Evolutionary conservation across 805 yeast genomes (phyloP).

Genomic region (Cyberlindnera euphorbiiphila): DNA sequence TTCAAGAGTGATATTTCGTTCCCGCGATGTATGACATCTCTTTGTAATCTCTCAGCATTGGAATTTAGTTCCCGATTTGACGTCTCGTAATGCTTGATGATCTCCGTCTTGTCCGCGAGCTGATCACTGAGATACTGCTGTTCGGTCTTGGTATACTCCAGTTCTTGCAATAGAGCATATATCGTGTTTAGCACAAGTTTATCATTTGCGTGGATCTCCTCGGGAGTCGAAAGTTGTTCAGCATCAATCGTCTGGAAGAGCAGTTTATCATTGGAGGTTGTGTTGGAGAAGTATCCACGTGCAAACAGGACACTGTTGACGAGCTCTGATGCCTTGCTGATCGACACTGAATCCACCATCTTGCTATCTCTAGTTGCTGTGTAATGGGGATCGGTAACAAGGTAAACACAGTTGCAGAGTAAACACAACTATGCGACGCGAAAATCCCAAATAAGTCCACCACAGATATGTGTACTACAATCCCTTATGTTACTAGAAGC

Average conservation of each 20-base stretch:
- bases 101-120: conserved; percentile 13
- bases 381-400: too few species aligned
- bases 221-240: not conserved
- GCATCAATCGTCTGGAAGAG: conserved; percentile 7
- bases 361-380: too few species aligned
- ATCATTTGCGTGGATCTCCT: conserved; percentile 5
- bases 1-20: conserved; percentile 6
- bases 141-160: conserved; percentile 14
- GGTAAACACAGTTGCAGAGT: conserved; percentile 2
- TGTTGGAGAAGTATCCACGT: conserved; percentile 15
- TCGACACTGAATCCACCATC: conserved; percentile 13
- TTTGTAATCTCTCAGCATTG: not conserved
- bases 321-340: conserved; percentile 14
- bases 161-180: conserved; percentile 15
- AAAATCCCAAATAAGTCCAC: too few species aligned
- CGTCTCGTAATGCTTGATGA: conserved; percentile 11
- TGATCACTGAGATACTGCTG: conserved; percentile 8
- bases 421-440: too few species aligned
- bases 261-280: conserved; percentile 3
- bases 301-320: conserved; percentile 16
- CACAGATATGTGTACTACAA: too few species aligned
- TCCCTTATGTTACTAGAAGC: too few species aligned
- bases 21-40: not conserved
- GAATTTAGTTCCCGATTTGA: conserved; percentile 9
- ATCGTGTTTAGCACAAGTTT: conserved; percentile 16